A percentile compares a stretch with the other conserved stretches of the same genome.
Conservation (phyloP, 179 eudicot species). For the Nepenthes alata region DNA sequence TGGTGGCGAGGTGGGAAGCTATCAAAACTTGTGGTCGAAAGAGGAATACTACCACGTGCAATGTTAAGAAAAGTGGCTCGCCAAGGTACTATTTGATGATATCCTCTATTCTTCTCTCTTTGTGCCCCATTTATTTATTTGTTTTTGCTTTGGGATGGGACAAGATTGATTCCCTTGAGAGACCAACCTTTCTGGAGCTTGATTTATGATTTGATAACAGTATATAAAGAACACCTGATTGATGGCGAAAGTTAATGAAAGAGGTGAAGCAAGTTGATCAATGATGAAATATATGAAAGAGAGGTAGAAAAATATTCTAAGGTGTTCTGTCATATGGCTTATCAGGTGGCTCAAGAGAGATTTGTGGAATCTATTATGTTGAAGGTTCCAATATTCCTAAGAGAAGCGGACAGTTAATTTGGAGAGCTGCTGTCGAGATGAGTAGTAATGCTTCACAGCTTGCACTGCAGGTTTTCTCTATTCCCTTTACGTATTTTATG, state of each 20-base stretch:
- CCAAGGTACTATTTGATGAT: constrained; percentile 36
- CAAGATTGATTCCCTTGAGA: no score
- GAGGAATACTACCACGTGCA: constrained; percentile 46
- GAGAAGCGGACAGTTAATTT: constrained; percentile 58
- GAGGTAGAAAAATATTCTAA: neutral
- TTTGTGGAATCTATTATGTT: constrained; percentile 55
- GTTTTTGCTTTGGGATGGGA: no score
- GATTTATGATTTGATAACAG: no score
- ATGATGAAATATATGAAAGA: no score
- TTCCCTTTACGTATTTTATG: neutral
- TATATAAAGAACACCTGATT: no score
- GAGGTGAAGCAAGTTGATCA: no score
- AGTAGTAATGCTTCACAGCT: constrained; percentile 68
- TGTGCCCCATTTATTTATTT: no score
- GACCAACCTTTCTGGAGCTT: no score
- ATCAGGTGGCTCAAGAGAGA: constrained; percentile 60
- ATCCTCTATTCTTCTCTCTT: no score
- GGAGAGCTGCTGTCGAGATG: constrained; percentile 91
- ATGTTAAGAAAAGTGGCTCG: constrained; percentile 63
- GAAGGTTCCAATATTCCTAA: constrained; percentile 62
- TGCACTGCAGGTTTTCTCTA: constrained; percentile 69
- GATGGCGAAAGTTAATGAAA: no score
- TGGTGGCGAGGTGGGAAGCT: constrained; percentile 91
- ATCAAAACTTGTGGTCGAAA: constrained; percentile 55
- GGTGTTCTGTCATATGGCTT: neutral